Evolutionary conservation across 2,329 filamentous ascomycete genomes (phyloP).

Genomic region (Truncatella angustata): DNA sequence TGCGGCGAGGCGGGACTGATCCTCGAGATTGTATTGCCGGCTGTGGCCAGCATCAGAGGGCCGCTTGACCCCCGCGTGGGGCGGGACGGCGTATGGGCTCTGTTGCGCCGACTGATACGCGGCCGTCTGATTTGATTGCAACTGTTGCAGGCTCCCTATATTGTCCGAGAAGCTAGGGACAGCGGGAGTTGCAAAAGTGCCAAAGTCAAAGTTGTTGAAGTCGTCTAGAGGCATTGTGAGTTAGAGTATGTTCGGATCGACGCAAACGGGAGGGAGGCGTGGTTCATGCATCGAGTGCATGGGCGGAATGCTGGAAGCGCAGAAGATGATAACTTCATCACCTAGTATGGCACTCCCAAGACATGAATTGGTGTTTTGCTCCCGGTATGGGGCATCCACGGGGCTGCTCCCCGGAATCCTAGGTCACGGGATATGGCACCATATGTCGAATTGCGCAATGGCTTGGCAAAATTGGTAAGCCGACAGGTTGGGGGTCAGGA

Average conservation of each 20-base stretch:
- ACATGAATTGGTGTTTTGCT: slow-evolving; percentile 22
- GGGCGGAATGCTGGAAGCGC: slow-evolving; percentile 16
- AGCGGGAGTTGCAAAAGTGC: slow-evolving; percentile 49
- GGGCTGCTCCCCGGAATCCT: slow-evolving; percentile 21
- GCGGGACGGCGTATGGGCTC: slow-evolving; percentile 30
- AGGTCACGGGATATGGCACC: slow-evolving; percentile 63
- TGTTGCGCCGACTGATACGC: slow-evolving; percentile 42
- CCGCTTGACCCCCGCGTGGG: slow-evolving; percentile 40
- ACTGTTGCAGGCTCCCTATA: slow-evolving; percentile 42
- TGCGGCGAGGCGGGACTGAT: slow-evolving; percentile 55
- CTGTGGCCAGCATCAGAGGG: slow-evolving; percentile 37
- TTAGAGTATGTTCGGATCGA: slow-evolving; percentile 33
- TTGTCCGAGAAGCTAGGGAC: slow-evolving; percentile 44
- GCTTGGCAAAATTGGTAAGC: slow-evolving; percentile 26
- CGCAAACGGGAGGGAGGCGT: slow-evolving; percentile 20
- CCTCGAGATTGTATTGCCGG: slow-evolving; percentile 60
- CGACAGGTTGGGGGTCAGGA: slow-evolving; percentile 8
- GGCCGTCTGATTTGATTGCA: slow-evolving; percentile 51
- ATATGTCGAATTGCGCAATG: slow-evolving; percentile 41
- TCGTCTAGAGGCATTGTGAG: slow-evolving; percentile 54
- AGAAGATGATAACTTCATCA: slow-evolving; percentile 27
- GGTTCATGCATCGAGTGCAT: slow-evolving; percentile 22
- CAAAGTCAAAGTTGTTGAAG: slow-evolving; percentile 56
- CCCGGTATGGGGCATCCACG: slow-evolving; percentile 18
- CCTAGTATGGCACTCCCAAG: slow-evolving; percentile 1